Base-by-base conservation (phyloP, 2,329 filamentous ascomycete species). In the Spiromastix sp. region DNA sequence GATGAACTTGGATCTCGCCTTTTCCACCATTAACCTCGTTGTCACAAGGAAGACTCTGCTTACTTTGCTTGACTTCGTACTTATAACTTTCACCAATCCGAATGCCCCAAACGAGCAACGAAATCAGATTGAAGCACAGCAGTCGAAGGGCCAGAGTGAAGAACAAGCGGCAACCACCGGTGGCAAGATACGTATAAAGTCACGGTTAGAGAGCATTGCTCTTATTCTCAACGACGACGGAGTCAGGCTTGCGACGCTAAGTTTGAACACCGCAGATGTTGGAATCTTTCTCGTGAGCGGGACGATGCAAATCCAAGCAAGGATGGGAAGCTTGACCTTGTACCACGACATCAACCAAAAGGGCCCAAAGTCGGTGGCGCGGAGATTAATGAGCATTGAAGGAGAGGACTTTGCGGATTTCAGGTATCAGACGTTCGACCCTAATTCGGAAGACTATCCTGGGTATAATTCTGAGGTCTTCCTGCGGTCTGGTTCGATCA, bases 151-250 rank as follows among this genome's bases (percentile, higher is more conserved):
- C 26, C 36, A 48, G 4, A 37, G 45, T 34, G 46, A 45, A n/a
- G 43, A 46, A 19, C 48, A 54, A 40, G 39, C 43, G 36, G 47
- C 47, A 21, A 56, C 56, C 52, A 61, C 37, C 52, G 61, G 66
- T 18, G 82, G 83, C 37, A 93, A 91, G 44, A 91, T 98, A 45
- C 78, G 86, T 16, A 89, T 99, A 57, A 93, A 93, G 59, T 80
- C 93, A 27, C 81, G 95, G 42, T 65, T 99, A 42, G 93, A 93
- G 63, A 87, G 83, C 64, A 94, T 99, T 44, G 77, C 85, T 2
- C 70, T 98, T 18, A 89, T 98, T 43, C 68, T 99, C 37, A 99
- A 99, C 56, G 96, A 98, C 45, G 93, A 99, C 55, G 91, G 91
- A 0, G 93, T 96, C 39, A 78, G 91, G 17, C 71, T 99, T 18